Evolutionary conservation across 2,329 filamentous ascomycete species (phyloP).

Genomic region (Cercospora sp.): DNA sequence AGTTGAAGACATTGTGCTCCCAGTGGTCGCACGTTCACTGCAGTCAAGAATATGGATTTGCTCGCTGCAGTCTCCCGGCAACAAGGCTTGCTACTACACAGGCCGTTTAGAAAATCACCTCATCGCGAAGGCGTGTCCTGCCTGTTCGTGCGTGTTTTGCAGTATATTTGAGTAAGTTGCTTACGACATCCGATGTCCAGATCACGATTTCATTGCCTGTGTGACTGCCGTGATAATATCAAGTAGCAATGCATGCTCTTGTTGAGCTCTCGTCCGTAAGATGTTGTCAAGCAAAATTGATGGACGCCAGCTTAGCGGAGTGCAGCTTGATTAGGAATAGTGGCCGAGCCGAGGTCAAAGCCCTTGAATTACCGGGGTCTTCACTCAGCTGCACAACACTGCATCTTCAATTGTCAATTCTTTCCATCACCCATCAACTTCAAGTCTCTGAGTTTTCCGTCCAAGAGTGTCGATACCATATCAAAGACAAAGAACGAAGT

Average conservation of each 20-base stretch:
- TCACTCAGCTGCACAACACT: not conserved
- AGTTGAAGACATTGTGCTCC: too few relatives aligned
- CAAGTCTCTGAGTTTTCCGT: not conserved
- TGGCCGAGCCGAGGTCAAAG: slow-evolving; percentile 4
- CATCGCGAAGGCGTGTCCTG: not conserved
- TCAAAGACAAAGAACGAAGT: not conserved
- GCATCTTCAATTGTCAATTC: not conserved
- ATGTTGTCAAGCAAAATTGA: not conserved
- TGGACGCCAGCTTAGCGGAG: not conserved
- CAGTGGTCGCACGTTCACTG: not conserved
- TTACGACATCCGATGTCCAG: too few relatives aligned
- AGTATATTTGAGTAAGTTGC: too few relatives aligned
- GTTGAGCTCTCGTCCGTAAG: not conserved
- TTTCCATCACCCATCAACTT: not conserved
- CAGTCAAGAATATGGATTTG: not conserved
- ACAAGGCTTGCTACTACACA: not conserved
- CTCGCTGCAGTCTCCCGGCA: not conserved
- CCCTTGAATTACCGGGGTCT: not conserved
- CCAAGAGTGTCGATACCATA: not conserved
- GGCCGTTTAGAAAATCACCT: not conserved
- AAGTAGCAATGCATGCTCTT: not conserved
- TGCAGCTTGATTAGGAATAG: not conserved
- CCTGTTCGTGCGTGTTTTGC: too few relatives aligned
- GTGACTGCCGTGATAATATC: not conserved
- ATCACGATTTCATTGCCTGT: too few relatives aligned